Conservation (phyloP, 495 filamentous ascomycete genomes). For the Parmelia sp. region DNA sequence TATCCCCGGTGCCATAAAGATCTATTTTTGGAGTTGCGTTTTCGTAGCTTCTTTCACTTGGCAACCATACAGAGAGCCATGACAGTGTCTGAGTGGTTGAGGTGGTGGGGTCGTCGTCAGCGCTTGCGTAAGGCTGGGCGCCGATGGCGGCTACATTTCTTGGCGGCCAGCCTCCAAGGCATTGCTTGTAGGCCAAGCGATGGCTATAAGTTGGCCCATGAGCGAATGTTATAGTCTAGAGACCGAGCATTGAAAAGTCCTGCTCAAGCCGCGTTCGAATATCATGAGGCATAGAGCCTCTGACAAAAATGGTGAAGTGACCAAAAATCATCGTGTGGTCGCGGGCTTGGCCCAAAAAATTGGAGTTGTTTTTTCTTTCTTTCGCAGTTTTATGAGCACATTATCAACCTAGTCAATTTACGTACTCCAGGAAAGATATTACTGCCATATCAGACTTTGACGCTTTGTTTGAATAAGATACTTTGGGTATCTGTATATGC, state of each 20-base stretch:
- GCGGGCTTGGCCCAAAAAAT: neutral
- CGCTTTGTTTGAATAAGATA: neutral
- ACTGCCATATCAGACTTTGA: neutral
- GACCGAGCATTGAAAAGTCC: neutral
- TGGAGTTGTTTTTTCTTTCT: too few species aligned
- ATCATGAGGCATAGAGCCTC: neutral
- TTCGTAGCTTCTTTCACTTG: neutral
- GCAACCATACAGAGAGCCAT: conserved; percentile 7
- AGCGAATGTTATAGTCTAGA: neutral
- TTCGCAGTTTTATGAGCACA: too few species aligned
- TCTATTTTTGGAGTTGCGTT: neutral
- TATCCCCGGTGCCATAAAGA: neutral
- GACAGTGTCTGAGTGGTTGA: neutral
- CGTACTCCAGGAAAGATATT: neutral
- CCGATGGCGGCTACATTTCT: conserved; percentile 1
- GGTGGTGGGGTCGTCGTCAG: conserved; percentile 10
- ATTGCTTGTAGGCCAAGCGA: neutral
- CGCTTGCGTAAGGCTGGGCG: conserved; percentile 16
- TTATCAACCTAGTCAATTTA: neutral
- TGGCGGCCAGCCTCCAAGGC: neutral
- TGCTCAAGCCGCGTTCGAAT: neutral
- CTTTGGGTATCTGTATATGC: too few species aligned
- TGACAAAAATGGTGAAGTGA: neutral
- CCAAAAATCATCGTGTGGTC: neutral
- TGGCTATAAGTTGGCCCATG: neutral